phyloP scores from a whole-genome alignment of 1,139 yeast species.

The Pneumocystis canis region DNA sequence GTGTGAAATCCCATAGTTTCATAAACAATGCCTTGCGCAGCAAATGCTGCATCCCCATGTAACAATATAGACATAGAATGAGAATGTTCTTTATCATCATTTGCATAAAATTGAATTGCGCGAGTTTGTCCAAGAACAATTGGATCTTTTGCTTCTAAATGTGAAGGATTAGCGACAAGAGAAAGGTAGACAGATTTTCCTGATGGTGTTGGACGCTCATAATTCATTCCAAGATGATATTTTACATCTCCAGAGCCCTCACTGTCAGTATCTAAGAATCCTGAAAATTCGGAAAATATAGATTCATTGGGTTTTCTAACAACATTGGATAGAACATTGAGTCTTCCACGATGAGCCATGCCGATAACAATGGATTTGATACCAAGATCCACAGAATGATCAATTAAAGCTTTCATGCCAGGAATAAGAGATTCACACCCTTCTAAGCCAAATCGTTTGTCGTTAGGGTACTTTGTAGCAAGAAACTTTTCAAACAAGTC shows the following conservation, averaged over 20 bases:
- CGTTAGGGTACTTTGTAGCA: slow-evolving; percentile 92
- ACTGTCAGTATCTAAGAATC: slow-evolving; percentile 63
- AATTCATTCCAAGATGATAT: slow-evolving; percentile 98
- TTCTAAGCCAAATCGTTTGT: slow-evolving; percentile 94
- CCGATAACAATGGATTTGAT: slow-evolving; percentile 94
- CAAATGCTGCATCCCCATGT: slow-evolving; percentile 98
- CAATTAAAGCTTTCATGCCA: slow-evolving; percentile 91
- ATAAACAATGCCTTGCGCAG: slow-evolving; percentile 97
- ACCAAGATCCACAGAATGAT: slow-evolving; percentile 83
- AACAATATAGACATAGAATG: slow-evolving; percentile 85
- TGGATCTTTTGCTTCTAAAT: slow-evolving; percentile 97
- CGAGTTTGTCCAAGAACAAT: slow-evolving; percentile 96
- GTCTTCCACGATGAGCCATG: slow-evolving; percentile 99
- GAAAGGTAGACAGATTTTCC: slow-evolving; percentile 94
- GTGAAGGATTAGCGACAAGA: slow-evolving; percentile 96
- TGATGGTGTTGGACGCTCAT: slow-evolving; percentile 95
- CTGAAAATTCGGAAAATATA: slow-evolving; percentile 88
- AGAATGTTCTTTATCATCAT: slow-evolving; percentile 64
- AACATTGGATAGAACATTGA: slow-evolving; percentile 92
- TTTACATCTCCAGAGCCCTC: slow-evolving; percentile 97
- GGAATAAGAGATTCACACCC: slow-evolving; percentile 96
- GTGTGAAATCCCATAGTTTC: slow-evolving; percentile 93
- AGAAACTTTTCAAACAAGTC: slow-evolving; percentile 84
- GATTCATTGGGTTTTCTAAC: slow-evolving; percentile 98
- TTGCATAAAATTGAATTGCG: slow-evolving; percentile 85